Conservation (phyloP, 805 yeast genomes). For the Zygotorulaspora chibaensis region DNA sequence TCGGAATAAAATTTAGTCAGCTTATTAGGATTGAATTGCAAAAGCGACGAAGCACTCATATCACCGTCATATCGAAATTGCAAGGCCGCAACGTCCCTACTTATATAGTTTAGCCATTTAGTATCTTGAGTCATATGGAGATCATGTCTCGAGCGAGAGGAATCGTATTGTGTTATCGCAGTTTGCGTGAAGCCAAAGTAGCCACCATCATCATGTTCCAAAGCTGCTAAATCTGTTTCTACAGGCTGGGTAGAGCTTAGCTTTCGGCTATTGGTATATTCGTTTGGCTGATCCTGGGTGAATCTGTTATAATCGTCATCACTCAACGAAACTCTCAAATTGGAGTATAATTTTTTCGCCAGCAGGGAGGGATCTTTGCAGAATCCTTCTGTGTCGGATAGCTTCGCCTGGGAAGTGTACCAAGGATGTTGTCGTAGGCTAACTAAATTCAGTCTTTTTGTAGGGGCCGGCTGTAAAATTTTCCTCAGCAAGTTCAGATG, state of each 20-base stretch:
- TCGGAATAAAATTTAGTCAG: constrained; percentile 32
- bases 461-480: constrained; percentile 48
- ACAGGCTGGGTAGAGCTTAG: constrained; percentile 45
- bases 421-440: constrained; percentile 51
- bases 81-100: constrained; percentile 26
- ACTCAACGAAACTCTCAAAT: constrained; percentile 49
- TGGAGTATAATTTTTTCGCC: constrained; percentile 48
- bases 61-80: constrained; percentile 21
- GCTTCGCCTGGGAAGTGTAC: constrained; percentile 44
- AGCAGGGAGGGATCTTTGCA: constrained; percentile 51
- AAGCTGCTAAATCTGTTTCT: constrained; percentile 37
- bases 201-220: constrained; percentile 25
- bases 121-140: constrained; percentile 18
- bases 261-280: not conserved
- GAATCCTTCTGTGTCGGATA: constrained; percentile 44
- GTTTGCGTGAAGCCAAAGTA: constrained; percentile 23
- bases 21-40: constrained; percentile 23
- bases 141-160: constrained; percentile 1
- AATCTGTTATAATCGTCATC: constrained; percentile 41
- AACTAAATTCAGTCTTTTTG: constrained; percentile 40
- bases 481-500: constrained; percentile 50
- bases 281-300: constrained; percentile 18
- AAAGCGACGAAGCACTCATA: not conserved
- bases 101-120: constrained; percentile 24
- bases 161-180: constrained; percentile 17